Evolutionary conservation across 2,329 filamentous ascomycete genomes (phyloP), one percentile per base, ranked within the genome.

Genomic region (Cytospora paraplurivora): DNA sequence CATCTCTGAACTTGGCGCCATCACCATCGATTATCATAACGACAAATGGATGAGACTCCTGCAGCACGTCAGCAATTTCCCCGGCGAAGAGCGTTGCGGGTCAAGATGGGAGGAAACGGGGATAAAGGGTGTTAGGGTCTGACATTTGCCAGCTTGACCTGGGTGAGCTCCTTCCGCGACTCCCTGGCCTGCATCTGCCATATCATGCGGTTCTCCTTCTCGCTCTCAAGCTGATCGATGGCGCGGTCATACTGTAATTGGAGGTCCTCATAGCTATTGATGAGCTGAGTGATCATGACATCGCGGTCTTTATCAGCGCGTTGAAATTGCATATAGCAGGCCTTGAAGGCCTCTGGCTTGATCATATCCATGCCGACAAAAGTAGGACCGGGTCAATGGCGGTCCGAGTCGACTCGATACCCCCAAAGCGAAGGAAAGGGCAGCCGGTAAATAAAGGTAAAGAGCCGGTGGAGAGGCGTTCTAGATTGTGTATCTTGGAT

Each of bases 1-100:
- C 70, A 13, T 76, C 73, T 21, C 69, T 68, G 52, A 77, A 77
- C 19, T 75, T 65, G 13, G 73, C 73, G 1, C 75, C 75, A 37
- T 76, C 75, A 17, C 75, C 75, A 33, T 77, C 75, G 21, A 77
- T 71, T 51, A 76, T 70, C 33, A 72, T 71, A 44, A 72, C 73
- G 11, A 72, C 74, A 41, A 76, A 75, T 0, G 71, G 69, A 17
- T 70, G 69, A 33, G 72, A 71, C 56, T 76, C 73, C 73, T 76
- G 61, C 21, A 1, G 12, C 7, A 21, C 7, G n/a, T 47, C 33
- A 35, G 3, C 37, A 41, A 3, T 58, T 21, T 49, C 21, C 34
- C 8, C 13, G 3, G 35, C 8, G 15, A 33, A n/a, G 10, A 2
- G 12, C 11, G 5, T 7, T 12, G 3, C n/a, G 21, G 4, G 3